A percentile compares a stretch with the other conserved stretches of the same genome.
These are phyloP conservation scores for Apiotrichum mycotoxinovorans DNA, from an alignment of 1,284 basidiomycete species.

Conservation along the genomic window DNA sequence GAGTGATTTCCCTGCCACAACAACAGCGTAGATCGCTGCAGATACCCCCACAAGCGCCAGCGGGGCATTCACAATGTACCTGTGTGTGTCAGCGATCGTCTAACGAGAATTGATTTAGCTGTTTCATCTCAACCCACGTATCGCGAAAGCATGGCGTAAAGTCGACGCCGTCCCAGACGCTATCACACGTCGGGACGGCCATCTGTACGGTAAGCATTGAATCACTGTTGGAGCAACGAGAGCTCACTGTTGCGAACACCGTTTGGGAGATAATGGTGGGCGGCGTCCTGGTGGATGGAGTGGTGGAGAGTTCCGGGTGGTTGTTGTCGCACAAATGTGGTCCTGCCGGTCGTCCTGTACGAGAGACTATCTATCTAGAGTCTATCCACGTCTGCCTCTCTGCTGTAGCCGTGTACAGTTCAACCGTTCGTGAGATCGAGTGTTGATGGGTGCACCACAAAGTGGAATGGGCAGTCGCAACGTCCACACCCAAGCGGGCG, in stretches of 20 bases:
- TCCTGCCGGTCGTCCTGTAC: too few species aligned
- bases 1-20: neutral
- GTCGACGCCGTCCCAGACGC: constrained; percentile 51
- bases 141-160: constrained; percentile 48
- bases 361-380: too few species aligned
- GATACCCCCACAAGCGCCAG: constrained; percentile 33
- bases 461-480: too few species aligned
- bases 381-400: too few species aligned
- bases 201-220: too few species aligned
- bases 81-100: constrained; percentile 14
- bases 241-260: neutral
- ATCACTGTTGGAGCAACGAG: neutral
- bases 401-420: too few species aligned
- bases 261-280: neutral
- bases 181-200: neutral
- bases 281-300: neutral
- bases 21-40: constrained; percentile 4
- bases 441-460: too few species aligned
- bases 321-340: too few species aligned
- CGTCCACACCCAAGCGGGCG: too few species aligned
- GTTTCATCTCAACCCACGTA: constrained; percentile 28
- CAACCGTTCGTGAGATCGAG: too few species aligned
- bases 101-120: neutral
- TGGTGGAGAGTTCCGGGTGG: too few species aligned
- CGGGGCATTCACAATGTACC: constrained; percentile 37